phyloP scores from a whole-genome alignment of 2,329 filamentous ascomycete genomes.

The Rutstroemia sp. region DNA sequence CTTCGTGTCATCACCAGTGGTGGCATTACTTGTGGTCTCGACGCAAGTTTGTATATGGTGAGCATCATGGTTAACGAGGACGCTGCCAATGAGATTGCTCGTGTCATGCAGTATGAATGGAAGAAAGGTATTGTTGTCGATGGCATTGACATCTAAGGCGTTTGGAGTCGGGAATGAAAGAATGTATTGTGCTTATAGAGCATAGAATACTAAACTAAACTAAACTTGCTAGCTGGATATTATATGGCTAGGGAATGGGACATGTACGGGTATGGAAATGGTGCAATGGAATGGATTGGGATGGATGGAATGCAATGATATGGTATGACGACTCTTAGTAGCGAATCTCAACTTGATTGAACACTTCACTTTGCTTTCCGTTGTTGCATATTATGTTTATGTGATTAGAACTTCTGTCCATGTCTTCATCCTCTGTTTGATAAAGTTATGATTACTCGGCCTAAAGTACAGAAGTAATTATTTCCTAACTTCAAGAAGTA shows the following conservation, averaged over 20 bases:
- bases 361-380: too few relatives aligned
- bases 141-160: conserved; percentile 67
- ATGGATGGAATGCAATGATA: background rate
- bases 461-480: too few relatives aligned
- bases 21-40: conserved; percentile 71
- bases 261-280: background rate
- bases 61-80: conserved; percentile 75
- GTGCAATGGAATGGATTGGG: background rate
- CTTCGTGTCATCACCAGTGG: conserved; percentile 72
- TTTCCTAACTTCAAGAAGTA: too few relatives aligned
- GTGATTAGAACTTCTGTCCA: too few relatives aligned
- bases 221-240: conserved; percentile 3
- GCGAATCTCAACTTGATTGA: conserved; percentile 1
- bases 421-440: too few relatives aligned
- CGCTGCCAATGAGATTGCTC: conserved; percentile 66
- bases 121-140: conserved; percentile 79
- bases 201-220: conserved; percentile 9
- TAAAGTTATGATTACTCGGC: too few relatives aligned
- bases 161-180: conserved; percentile 13
- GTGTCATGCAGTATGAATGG: conserved; percentile 76
- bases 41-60: conserved; percentile 79
- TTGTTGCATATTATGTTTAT: too few relatives aligned
- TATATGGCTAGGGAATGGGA: background rate
- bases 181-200: conserved; percentile 9
- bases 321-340: background rate